A percentile compares a stretch with the other conserved stretches of the same genome.
Conservation (phyloP, 352 stramenopile genomes). For the Lagenidium giganteum region DNA sequence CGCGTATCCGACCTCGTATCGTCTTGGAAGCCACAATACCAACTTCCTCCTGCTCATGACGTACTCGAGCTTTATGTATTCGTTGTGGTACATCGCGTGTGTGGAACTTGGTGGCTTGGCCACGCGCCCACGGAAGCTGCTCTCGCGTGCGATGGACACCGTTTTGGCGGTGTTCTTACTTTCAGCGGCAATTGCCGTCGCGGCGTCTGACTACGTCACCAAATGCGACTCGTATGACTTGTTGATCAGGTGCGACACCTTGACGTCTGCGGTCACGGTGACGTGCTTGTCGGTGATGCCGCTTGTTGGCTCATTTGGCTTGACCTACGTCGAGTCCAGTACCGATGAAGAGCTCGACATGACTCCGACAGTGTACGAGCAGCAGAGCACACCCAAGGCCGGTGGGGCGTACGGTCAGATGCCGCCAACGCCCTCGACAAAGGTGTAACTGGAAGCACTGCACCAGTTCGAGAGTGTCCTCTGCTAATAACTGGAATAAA, state of each 20-base stretch:
- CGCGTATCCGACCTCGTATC: slow-evolving; percentile 3
- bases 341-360: too few species aligned
- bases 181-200: slow-evolving; percentile 2
- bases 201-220: slow-evolving; percentile 6
- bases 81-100: slow-evolving; percentile 9
- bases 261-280: not conserved
- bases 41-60: slow-evolving; percentile 1
- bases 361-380: too few species aligned
- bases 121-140: slow-evolving; percentile 1
- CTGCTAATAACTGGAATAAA: too few species aligned
- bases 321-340: slow-evolving; percentile 2
- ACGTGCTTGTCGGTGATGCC: slow-evolving; percentile 1
- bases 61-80: slow-evolving; percentile 15
- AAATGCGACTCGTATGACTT: slow-evolving; percentile 11
- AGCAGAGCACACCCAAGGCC: slow-evolving; percentile 6
- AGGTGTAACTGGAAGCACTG: too few species aligned
- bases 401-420: not conserved
- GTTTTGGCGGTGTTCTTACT: slow-evolving; percentile 23
- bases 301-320: slow-evolving; percentile 1
- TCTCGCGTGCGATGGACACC: slow-evolving; percentile 24
- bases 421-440: slow-evolving; percentile 12
- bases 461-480: not conserved
- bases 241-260: slow-evolving; percentile 4
- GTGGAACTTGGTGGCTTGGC: slow-evolving; percentile 4
- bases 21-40: slow-evolving; percentile 2